Percentiles rank a stretch among this genome's conserved stretches.
phyloP scores from a whole-genome alignment of 169 alveolate genomes.

The Cryptosporidium xiaoi region DNA sequence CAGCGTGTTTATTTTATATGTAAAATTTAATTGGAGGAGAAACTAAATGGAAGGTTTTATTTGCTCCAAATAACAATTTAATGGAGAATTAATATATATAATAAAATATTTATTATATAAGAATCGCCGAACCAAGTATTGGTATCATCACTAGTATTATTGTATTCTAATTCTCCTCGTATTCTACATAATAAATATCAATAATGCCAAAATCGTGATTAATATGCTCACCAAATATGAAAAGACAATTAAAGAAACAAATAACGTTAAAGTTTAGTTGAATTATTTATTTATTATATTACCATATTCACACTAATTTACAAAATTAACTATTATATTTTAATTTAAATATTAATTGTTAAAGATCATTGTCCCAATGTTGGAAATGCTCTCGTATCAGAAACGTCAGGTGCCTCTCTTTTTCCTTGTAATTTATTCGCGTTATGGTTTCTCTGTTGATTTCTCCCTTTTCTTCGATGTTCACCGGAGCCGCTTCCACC shows the following conservation, averaged over 20 bases:
- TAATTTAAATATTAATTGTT: neutral
- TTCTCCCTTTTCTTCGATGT: constrained; percentile 12
- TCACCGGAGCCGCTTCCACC: neutral
- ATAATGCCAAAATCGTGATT: neutral
- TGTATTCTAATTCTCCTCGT: too few species aligned
- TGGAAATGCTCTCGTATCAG: constrained; percentile 69
- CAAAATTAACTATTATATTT: neutral
- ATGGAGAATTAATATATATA: too few species aligned
- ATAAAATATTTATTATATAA: too few species aligned
- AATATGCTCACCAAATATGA: neutral
- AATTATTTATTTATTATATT: too few species aligned
- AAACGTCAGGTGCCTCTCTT: constrained; percentile 74
- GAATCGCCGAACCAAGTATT: too few species aligned
- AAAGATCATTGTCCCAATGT: constrained; percentile 21
- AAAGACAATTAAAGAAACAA: constrained; percentile 1
- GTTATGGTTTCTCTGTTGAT: neutral
- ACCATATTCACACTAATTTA: too few species aligned
- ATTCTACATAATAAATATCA: too few species aligned
- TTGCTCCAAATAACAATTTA: too few species aligned
- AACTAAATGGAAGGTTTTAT: too few species aligned
- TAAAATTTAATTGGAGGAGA: too few species aligned
- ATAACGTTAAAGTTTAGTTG: neutral
- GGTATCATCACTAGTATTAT: too few species aligned
- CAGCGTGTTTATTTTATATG: too few species aligned
- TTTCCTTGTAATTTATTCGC: constrained; percentile 9